These are phyloP conservation scores for Globisporangium heterothallicum DNA, from an alignment of 352 stramenopile genomes.

Conservation along the genomic window DNA sequence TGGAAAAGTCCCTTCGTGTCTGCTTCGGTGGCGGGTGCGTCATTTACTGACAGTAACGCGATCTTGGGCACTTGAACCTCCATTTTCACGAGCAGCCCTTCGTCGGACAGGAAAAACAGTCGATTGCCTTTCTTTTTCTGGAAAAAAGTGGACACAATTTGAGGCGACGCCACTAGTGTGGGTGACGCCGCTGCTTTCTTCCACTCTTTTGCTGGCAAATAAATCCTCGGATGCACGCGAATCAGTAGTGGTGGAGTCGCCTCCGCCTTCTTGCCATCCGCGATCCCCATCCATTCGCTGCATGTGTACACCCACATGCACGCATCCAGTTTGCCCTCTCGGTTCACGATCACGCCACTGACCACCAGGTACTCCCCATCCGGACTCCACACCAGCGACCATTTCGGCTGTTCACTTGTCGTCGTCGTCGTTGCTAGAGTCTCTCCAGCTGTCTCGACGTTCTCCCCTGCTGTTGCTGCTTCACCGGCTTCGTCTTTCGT, in stretches of 20 bases:
- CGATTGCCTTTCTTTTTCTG: constrained; percentile 21
- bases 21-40: neutral
- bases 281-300: constrained; percentile 29
- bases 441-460: neutral
- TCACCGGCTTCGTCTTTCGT: constrained; percentile 2
- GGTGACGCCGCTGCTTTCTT: constrained; percentile 10
- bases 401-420: constrained; percentile 7
- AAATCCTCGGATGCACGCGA: constrained; percentile 21
- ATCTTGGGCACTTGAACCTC: constrained; percentile 48
- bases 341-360: constrained; percentile 18
- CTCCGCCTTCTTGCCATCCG: constrained; percentile 1
- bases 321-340: constrained; percentile 15
- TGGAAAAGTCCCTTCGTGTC: constrained; percentile 24
- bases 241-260: constrained; percentile 21
- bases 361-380: constrained; percentile 49
- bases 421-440: neutral
- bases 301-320: constrained; percentile 44
- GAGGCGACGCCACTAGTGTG: neutral
- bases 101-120: constrained; percentile 35
- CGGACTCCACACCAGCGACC: constrained; percentile 46
- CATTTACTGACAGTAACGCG: constrained; percentile 28
- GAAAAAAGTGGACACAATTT: constrained; percentile 41
- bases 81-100: constrained; percentile 38
- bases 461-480: neutral
- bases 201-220: constrained; percentile 44